Base-by-base conservation (phyloP, 2,329 filamentous ascomycete species). In the Alternaria sp. region DNA sequence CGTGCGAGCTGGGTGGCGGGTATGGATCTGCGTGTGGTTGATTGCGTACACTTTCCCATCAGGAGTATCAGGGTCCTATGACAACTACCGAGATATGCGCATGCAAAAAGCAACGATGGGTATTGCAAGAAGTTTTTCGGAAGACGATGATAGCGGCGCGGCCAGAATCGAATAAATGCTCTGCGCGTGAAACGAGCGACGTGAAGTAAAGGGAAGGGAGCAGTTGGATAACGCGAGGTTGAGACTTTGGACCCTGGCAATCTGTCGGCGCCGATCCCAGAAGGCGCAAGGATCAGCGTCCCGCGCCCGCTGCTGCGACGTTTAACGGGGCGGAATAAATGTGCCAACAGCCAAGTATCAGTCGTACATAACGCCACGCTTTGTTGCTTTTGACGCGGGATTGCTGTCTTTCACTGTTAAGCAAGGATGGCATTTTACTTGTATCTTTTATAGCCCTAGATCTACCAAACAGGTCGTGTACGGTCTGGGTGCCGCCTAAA, bases 31-130 rank as follows among this genome's bases (percentile, higher is more conserved):
- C 56, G 53, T 49, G 58, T 58, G 58, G 64, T 51, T 52, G 61
- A 53, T 53, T 65, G 69, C 76, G 58, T 76, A 79, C 77, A 79
- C 74, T 78, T 79, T 74, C 77, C 77, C 77, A 79, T 79, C 62
- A 64, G 58, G 61, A 70, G 60, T 61, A 66, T 63, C 59, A 51
- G 61, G 63, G 61, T 60, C 59, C 54, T 51, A 21, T 7, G 46
- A 59, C 61, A 45, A 54, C 58, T 69, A 64, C 59, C 33, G 54
- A 61, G 37, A 29, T 42, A 55, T 48, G 60, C 42, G 63, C 75
- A 77, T 77, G 54, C 72, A 74, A 65, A 61, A 66, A 49, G 44
- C 56, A 52, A 57, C 40, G 8, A 58, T n/a, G 26, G 36, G 41
- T 40, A 42, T 57, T 44, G 62, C 29, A 49, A 49, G 28, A 17